These are phyloP conservation scores for Nissolia schottii DNA, from an alignment of 306 rosid genomes.

Conservation along the genomic window DNA sequence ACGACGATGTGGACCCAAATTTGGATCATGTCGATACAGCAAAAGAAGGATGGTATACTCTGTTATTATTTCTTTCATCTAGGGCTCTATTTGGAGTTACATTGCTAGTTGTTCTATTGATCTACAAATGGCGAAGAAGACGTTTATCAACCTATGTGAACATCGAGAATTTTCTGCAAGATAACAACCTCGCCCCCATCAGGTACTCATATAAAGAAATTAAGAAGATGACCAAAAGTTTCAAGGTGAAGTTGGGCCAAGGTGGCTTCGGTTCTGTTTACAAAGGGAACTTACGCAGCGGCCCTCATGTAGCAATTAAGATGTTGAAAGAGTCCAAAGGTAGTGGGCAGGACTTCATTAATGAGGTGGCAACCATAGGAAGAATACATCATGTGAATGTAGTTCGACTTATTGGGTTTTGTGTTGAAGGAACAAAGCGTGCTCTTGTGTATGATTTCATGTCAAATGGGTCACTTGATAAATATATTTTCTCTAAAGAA, in stretches of 20 bases:
- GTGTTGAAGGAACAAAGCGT: conserved; percentile 1
- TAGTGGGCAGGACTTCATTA: conserved; percentile 21
- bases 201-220: conserved; percentile 16
- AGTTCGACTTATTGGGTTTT: conserved; percentile 22
- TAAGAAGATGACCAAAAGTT: conserved; percentile 1
- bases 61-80: not conserved
- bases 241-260: conserved; percentile 18
- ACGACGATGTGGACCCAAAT: too few relatives aligned
- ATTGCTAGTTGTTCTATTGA: not conserved
- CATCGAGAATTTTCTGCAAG: conserved; percentile 7
- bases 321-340: not conserved
- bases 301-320: conserved; percentile 1
- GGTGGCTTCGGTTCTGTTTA: conserved; percentile 19
- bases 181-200: not conserved
- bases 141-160: conserved; percentile 10
- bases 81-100: not conserved
- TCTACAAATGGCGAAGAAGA: conserved; percentile 31
- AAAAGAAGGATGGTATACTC: too few relatives aligned
- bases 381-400: conserved; percentile 20
- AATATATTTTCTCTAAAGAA: not conserved
- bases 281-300: conserved; percentile 11
- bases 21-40: too few relatives aligned
- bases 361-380: conserved; percentile 21
- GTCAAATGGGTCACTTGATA: conserved; percentile 10
- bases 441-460: conserved; percentile 24